Percentiles rank a stretch among this genome's conserved stretches.
Conservation (phyloP, 2,329 filamentous ascomycete genomes). For the Xylariaceae sp. region DNA sequence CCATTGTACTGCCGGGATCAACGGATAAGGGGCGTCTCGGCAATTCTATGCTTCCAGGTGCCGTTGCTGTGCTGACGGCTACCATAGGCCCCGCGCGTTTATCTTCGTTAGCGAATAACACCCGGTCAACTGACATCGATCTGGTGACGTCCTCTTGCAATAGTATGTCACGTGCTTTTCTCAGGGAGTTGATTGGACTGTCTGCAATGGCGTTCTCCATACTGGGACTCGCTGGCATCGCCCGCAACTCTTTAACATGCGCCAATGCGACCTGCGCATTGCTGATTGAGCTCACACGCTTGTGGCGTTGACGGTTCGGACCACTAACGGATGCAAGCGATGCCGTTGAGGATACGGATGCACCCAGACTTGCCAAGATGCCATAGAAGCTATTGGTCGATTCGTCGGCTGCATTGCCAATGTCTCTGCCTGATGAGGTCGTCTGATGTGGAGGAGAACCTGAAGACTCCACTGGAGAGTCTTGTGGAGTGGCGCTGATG, state of each 20-base stretch:
- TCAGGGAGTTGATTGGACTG: conserved; percentile 40
- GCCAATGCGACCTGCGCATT: conserved; percentile 43
- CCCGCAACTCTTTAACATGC: conserved; percentile 32
- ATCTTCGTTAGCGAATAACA: conserved; percentile 54
- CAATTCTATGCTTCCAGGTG: conserved; percentile 54
- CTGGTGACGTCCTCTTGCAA: conserved; percentile 45
- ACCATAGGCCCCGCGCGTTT: conserved; percentile 61
- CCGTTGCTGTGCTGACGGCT: conserved; percentile 56
- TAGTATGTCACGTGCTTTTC: conserved; percentile 39
- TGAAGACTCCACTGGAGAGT: conserved; percentile 33
- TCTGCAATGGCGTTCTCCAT: conserved; percentile 32
- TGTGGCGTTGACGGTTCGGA: conserved; percentile 37
- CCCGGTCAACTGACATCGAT: conserved; percentile 59
- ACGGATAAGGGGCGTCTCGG: conserved; percentile 44
- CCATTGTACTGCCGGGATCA: conserved; percentile 34
- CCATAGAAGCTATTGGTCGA: conserved; percentile 34
- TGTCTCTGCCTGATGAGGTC: conserved; percentile 35
- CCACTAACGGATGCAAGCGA: conserved; percentile 29
- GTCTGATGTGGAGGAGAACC: conserved; percentile 36
- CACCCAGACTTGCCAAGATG: conserved; percentile 32
- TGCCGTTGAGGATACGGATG: conserved; percentile 30
- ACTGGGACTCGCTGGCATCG: conserved; percentile 36
- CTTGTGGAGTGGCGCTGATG: conserved; percentile 63
- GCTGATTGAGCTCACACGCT: conserved; percentile 40
- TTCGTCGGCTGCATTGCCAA: conserved; percentile 33